Evolutionary conservation across 2,329 filamentous ascomycete species (phyloP), one percentile per base, ranked within the genome.

Genomic region (Capronia coronata): DNA sequence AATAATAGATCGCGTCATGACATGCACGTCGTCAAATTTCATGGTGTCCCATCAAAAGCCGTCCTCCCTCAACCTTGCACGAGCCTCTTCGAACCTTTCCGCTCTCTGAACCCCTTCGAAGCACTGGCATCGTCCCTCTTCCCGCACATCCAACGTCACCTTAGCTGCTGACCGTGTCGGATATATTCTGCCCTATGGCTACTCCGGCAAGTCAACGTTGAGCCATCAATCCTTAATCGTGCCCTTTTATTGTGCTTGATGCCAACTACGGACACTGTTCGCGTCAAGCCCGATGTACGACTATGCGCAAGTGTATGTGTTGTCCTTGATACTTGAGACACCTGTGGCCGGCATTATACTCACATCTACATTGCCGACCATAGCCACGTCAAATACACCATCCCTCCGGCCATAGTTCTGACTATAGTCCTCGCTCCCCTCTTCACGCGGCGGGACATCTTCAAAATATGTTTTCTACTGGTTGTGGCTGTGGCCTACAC

Each of bases 341-440:
- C 29, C 5, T 44, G 1, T 21, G 14, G n/a, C 35, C 14, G 32
- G 41, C 21, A 35, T 30, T 13, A 7, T 22, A 32, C 21, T 38
- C 25, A 45, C 25, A 41, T 55, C 18, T 50, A 39, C 40, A 21
- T 29, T 19, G 22, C 40, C 38, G 10, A 16, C 42, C 18, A 48
- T 39, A 86, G 80, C 57, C 79, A 86, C 65, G 64, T 82, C 60
- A 78, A 77, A 59, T 86, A 81, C 69, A 86, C 80, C 25, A 78
- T 86, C 49, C 83, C 83, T 11, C 72, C 79, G 19, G 82, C 81
- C 8, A 65, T 75, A 55, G 60, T 75, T 35, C 72, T 86, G 56
- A 80, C 81, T 13, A 58, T 76, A 35, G 65, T 84, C 41, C 77
- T 80, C 55, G 74, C 71, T 39, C 83, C 83, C 2, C 71, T 87